phyloP scores from a whole-genome alignment of 2,329 filamentous ascomycete species.

The Colletotrichum eremochloae region DNA sequence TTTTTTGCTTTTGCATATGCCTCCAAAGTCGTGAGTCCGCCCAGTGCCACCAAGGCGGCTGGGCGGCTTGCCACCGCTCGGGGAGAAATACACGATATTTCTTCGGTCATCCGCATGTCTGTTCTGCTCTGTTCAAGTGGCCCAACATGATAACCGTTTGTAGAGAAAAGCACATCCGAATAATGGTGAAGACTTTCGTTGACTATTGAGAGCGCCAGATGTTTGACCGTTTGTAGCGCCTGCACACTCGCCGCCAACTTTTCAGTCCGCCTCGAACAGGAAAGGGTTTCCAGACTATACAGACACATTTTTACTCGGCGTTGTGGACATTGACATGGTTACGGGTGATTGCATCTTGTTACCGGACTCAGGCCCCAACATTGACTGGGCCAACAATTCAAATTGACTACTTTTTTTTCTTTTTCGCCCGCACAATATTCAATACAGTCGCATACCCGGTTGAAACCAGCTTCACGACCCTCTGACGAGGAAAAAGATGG shows the following conservation, averaged over 20 bases:
- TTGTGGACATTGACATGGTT: not conserved
- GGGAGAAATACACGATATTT: constrained; percentile 26
- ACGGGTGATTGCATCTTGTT: not conserved
- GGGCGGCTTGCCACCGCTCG: not conserved
- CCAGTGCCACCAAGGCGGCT: not conserved
- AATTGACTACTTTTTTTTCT: no score
- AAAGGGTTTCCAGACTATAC: no score
- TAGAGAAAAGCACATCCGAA: not conserved
- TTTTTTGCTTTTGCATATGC: constrained; percentile 17
- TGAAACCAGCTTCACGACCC: not conserved
- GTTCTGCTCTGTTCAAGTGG: not conserved
- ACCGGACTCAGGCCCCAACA: not conserved
- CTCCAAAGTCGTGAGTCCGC: constrained; percentile 14
- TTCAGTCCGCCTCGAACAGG: not conserved
- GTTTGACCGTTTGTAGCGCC: not conserved
- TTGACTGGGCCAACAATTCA: not conserved
- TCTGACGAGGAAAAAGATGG: no score
- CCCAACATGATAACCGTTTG: not conserved
- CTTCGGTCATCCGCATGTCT: constrained; percentile 2
- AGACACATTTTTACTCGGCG: no score
- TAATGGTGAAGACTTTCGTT: not conserved
- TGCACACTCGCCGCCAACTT: not conserved
- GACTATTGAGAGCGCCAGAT: not conserved
- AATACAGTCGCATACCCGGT: not conserved
- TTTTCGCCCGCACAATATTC: not conserved